Base-by-base conservation (phyloP, 768 basidiomycete species). In the Lactarius trivialis region DNA sequence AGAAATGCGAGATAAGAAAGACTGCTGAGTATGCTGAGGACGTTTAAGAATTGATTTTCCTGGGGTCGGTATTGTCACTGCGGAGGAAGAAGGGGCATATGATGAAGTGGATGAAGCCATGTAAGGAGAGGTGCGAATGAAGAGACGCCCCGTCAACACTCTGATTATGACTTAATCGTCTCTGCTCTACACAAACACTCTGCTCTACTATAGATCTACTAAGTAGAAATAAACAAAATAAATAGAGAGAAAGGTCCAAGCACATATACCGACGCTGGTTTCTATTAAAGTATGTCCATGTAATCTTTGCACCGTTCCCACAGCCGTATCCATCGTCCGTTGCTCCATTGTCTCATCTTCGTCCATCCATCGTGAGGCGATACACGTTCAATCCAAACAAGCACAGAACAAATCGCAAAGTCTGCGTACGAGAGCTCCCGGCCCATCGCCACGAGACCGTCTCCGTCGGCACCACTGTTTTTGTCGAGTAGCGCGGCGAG, bases 11-110 rank as follows among this genome's bases (percentile, higher is more conserved):
- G 84, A 85, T 72, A 92, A 82, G 59, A 92, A 81, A 11, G 86
- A 83, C 12, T 81, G 81, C 67, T 85, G 88, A 4, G 80, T 72
- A 3, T 85, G 87, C 26, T 86, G 82, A 24, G 91, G 88, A 11
- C 81, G 81, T 72, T 92, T 93, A 60, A 93, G 79, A 64, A 93
- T 93, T 8, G 86, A 87, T 74, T 86, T 89, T 33, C 90, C 90
- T 8, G 88, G 86, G 9, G 84, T 84, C 19, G 83, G 86, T 63
- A 92, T 89, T 32, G 86, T 88, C 36, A 90, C 88, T 21, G 89
- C 88, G 0, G 89, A 90, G 58, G 89, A 88, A 17, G 89, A 90
- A 33, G 89, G 86, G 32, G 83, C 81, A 68, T 79, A 79, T 36
- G 83, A 85, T 37, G 85, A 79, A 34, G 73, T 70, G 21, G 76